phyloP scores from a whole-genome alignment of 2,329 filamentous ascomycete genomes.

The Cercospora canescens region DNA sequence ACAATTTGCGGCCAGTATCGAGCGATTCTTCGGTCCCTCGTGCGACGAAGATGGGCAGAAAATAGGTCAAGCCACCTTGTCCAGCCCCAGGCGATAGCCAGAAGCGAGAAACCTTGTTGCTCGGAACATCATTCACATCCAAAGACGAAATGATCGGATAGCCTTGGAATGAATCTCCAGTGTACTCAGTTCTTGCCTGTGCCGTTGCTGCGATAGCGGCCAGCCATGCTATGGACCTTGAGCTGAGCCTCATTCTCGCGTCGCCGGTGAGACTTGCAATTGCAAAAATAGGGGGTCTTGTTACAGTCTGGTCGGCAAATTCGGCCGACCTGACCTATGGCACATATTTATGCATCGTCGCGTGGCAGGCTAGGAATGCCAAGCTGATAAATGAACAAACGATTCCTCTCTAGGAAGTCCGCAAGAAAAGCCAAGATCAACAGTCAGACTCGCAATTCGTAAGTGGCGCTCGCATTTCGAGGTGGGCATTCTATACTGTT shows the following conservation, averaged over 20 bases:
- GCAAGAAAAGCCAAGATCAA: conserved; percentile 21
- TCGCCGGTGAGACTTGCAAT: not conserved
- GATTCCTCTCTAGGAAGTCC: conserved; percentile 17
- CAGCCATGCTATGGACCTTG: conserved; percentile 1
- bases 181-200: conserved; percentile 20
- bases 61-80: conserved; percentile 40
- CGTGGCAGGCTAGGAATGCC: conserved; percentile 13
- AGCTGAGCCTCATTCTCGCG: not conserved
- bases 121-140: conserved; percentile 39
- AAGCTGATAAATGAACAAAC: conserved; percentile 17
- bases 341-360: conserved; percentile 11
- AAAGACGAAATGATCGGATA: conserved; percentile 28
- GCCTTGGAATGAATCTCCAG: conserved; percentile 25
- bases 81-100: conserved; percentile 41
- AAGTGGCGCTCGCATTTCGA: not conserved
- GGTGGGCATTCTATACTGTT: not conserved
- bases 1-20: conserved; percentile 39
- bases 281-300: not conserved
- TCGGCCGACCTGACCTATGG: not conserved
- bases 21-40: conserved; percentile 40
- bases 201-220: not conserved
- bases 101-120: conserved; percentile 39
- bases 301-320: not conserved
- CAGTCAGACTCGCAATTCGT: not conserved
- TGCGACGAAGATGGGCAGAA: conserved; percentile 41